Percentiles rank a stretch among this genome's conserved stretches.
Evolutionary conservation across 495 filamentous ascomycete genomes (phyloP).

Genomic region (Hapsidospora chrysogenum): DNA sequence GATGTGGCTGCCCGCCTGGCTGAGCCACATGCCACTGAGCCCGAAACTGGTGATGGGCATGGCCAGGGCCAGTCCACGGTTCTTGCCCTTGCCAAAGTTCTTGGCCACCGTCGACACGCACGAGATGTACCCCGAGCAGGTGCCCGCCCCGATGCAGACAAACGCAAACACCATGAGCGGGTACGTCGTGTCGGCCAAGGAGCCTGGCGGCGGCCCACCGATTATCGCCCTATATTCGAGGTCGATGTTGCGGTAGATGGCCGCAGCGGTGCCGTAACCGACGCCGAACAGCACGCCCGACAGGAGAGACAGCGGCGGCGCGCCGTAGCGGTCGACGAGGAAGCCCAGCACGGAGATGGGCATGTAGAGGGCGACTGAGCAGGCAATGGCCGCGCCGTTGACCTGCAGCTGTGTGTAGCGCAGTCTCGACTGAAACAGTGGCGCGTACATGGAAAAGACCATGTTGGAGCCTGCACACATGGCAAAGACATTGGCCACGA

Average conservation of each 20-base stretch:
- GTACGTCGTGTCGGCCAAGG: constrained; percentile 37
- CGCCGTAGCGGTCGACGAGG: constrained; percentile 74
- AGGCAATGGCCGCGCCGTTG: constrained; percentile 72
- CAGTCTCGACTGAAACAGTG: constrained; percentile 65
- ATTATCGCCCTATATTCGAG: constrained; percentile 28
- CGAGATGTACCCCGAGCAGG: constrained; percentile 69
- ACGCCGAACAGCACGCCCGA: constrained; percentile 55
- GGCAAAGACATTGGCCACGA: constrained; percentile 23
- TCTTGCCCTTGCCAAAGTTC: constrained; percentile 80
- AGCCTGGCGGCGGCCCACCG: too few species aligned
- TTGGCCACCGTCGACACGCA: constrained; percentile 90
- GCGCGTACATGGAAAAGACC: constrained; percentile 82
- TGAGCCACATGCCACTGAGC: constrained; percentile 86
- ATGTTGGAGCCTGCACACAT: constrained; percentile 75
- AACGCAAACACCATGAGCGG: constrained; percentile 75
- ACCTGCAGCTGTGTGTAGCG: constrained; percentile 81
- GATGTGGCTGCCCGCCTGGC: constrained; percentile 66
- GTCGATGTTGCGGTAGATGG: constrained; percentile 48
- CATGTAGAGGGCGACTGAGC: constrained; percentile 74
- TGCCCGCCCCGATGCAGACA: constrained; percentile 61
- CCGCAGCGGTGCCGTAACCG: constrained; percentile 73
- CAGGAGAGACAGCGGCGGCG: constrained; percentile 54
- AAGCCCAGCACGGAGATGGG: constrained; percentile 80
- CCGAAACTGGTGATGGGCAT: constrained; percentile 86
- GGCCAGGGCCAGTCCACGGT: constrained; percentile 78